A percentile compares a stretch with the other conserved stretches of the same genome.
phyloP scores from a whole-genome alignment of 106 monocot genomes.

The Allium fistulosum region DNA sequence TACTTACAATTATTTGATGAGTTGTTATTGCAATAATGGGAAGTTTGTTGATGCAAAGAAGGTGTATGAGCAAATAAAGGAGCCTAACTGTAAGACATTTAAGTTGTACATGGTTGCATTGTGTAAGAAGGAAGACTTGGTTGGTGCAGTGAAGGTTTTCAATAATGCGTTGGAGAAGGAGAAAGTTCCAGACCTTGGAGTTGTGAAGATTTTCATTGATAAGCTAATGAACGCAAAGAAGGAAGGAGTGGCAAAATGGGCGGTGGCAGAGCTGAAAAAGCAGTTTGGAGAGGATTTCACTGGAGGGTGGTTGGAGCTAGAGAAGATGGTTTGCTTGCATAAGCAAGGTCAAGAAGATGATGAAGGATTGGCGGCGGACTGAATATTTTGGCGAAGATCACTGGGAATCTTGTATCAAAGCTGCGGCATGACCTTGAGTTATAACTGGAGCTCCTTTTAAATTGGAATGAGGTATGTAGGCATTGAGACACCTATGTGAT shows the following conservation, averaged over 20 bases:
- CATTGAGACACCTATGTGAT: too few species aligned
- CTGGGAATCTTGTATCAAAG: too few species aligned
- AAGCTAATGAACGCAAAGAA: slow-evolving; percentile 40
- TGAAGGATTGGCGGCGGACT: not conserved
- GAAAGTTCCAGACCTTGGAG: slow-evolving; percentile 52
- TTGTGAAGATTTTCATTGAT: slow-evolving; percentile 31
- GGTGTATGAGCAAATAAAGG: slow-evolving; percentile 32
- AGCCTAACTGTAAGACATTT: slow-evolving; percentile 33
- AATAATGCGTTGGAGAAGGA: slow-evolving; percentile 30
- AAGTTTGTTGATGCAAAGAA: slow-evolving; percentile 37
- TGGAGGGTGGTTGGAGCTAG: slow-evolving; percentile 37
- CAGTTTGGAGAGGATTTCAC: slow-evolving; percentile 31
- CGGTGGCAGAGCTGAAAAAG: slow-evolving; percentile 30
- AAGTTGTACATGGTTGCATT: slow-evolving; percentile 26
- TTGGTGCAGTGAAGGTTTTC: slow-evolving; percentile 27
- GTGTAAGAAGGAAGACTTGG: slow-evolving; percentile 44
- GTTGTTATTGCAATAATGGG: slow-evolving; percentile 39
- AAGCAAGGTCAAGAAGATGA: not conserved
- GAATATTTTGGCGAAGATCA: too few species aligned
- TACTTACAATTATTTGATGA: slow-evolving; percentile 44
- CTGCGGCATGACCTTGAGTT: too few species aligned
- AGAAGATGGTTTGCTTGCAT: slow-evolving; percentile 44
- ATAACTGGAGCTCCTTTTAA: too few species aligned
- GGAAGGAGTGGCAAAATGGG: slow-evolving; percentile 34
- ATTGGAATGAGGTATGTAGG: too few species aligned